phyloP scores from a whole-genome alignment of 495 filamentous ascomycete species.

The Aspergillus sclerotioniger region DNA sequence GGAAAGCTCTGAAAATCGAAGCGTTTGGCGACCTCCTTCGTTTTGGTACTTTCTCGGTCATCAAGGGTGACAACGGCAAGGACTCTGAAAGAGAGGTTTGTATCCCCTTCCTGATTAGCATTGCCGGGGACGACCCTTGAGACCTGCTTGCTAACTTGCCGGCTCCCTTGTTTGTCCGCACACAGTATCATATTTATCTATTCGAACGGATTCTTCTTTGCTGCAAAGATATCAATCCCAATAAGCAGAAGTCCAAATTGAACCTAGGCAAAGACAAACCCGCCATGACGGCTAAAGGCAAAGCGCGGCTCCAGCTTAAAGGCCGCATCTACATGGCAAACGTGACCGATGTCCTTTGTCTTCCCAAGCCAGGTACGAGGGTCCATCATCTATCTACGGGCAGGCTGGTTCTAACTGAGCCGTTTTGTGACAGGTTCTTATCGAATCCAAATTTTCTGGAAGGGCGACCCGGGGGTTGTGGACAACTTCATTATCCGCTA shows the following conservation, averaged over 20 bases:
- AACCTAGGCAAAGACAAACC: constrained; percentile 65
- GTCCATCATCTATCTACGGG: background rate
- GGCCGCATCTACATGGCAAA: constrained; percentile 99
- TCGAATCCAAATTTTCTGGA: constrained; percentile 97
- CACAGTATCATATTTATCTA: constrained; percentile 92
- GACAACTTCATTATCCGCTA: constrained; percentile 97
- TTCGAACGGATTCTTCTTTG: constrained; percentile 95
- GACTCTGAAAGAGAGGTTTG: constrained; percentile 83
- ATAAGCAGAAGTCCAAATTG: constrained; percentile 76
- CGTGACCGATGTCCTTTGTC: constrained; percentile 85
- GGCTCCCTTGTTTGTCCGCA: constrained; percentile 13
- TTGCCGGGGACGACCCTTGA: background rate
- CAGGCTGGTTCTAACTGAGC: constrained; percentile 1
- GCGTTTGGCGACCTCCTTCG: constrained; percentile 86
- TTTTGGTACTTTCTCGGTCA: constrained; percentile 88
- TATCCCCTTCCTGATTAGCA: constrained; percentile 19
- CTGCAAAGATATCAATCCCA: constrained; percentile 90
- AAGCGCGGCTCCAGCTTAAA: constrained; percentile 86
- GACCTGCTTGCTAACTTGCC: constrained; percentile 29
- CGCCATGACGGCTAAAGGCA: constrained; percentile 66
- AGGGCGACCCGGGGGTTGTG: constrained; percentile 90
- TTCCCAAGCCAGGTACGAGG: constrained; percentile 74
- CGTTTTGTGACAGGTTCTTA: constrained; percentile 64
- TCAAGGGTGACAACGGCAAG: constrained; percentile 76
- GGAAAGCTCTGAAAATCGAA: constrained; percentile 89